These are phyloP conservation scores for Ceratobasidium sp. DNA, from an alignment of 1,284 basidiomycete species.

Conservation along the genomic window DNA sequence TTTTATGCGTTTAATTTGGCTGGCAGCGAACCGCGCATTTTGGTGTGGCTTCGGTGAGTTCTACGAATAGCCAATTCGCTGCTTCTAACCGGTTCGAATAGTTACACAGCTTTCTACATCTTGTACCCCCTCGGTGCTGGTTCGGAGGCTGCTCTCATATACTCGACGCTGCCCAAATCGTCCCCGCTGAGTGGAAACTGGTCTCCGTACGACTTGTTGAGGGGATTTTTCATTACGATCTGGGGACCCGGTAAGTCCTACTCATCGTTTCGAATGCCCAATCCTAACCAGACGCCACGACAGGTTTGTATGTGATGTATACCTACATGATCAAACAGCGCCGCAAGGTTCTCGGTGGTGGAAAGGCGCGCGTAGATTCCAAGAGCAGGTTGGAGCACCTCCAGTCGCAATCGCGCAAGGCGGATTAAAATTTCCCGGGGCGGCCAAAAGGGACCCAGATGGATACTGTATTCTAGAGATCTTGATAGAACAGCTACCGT, in stretches of 20 bases:
- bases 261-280: background rate
- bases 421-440: slow-evolving; percentile 4
- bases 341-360: slow-evolving; percentile 70
- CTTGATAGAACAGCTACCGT: too few relatives aligned
- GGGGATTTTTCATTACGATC: slow-evolving; percentile 70
- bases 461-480: too few relatives aligned
- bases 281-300: background rate
- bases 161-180: slow-evolving; percentile 72
- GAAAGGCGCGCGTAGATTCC: slow-evolving; percentile 19
- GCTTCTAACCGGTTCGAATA: slow-evolving; percentile 41
- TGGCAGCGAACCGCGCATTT: slow-evolving; percentile 51
- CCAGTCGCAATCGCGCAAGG: slow-evolving; percentile 20
- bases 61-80: background rate
- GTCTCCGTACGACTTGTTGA: slow-evolving; percentile 59
- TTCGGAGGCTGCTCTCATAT: slow-evolving; percentile 87
- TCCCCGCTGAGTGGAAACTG: slow-evolving; percentile 47
- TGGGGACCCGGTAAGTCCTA: slow-evolving; percentile 88
- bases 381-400: slow-evolving; percentile 28
- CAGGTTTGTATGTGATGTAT: slow-evolving; percentile 86
- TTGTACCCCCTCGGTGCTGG: slow-evolving; percentile 92
- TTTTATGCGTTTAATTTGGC: slow-evolving; percentile 84
- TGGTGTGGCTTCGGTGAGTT: slow-evolving; percentile 55
- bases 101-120: slow-evolving; percentile 92
- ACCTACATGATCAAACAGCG: slow-evolving; percentile 89
- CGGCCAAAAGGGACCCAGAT: too few relatives aligned